Base-by-base conservation (phyloP, 495 filamentous ascomycete species). In the Neurospora sp. region DNA sequence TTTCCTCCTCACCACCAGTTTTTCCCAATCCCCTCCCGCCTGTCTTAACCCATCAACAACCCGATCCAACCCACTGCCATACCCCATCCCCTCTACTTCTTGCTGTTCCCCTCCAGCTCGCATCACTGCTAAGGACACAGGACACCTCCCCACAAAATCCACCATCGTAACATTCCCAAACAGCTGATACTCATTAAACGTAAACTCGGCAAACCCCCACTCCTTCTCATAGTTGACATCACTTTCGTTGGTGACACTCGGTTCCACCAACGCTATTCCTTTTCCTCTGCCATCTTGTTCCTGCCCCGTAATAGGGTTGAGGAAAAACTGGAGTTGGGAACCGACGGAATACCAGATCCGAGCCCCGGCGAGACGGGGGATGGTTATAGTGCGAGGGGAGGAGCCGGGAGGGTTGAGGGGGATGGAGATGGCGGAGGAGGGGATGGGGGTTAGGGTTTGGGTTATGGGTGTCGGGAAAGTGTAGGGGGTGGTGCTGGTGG, bases 121-220 rank as follows among this genome's bases (percentile, higher is more conserved):
- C 6, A 48, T 12, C 46, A 7, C 46, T 23, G 9, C 46, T 7
- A 48, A 23, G 3, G 46, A 59, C 0, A 59, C 48, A 59, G 54
- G 54, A 66, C 54, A 66, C 54, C 27, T 31, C 6, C 27, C 83
- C 48, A 92, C 88, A 77, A 93, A 93, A 82, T 94, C 92, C 46
- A 94, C 92, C 75, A 90, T 91, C 71, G 84, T 87, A 76, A 93
- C 91, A 77, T 94, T 94, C 70, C 88, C 91, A 78, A 91, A 94
- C 4, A 93, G 84, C 81, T 93, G 88, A 23, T 80, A 72, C 69
- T 78, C 77, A 79, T 92, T 92, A 81, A 86, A 91, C 4, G 92
- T 94, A 79, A 93, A 92, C 78, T 94, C 92, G 80, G 84, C 86
- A 77, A 94, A 94, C 39, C 84, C 86, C 90, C 92, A 94, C 69